Evolutionary conservation across 257 asterid genomes (phyloP).

Genomic region (Solanum ossicruentum): DNA sequence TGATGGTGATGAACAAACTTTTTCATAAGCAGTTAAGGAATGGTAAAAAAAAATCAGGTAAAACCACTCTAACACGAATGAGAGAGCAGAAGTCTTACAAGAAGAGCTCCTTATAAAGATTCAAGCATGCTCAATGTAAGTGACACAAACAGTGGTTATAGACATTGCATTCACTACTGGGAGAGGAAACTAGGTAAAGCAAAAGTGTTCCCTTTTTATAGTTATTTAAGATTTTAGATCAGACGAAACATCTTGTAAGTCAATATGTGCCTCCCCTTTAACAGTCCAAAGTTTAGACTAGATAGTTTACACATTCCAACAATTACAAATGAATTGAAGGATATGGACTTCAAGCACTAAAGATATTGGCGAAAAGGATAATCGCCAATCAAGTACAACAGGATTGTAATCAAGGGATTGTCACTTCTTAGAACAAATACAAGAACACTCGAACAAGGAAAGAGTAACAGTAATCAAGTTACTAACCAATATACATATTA

Average conservation of each 20-base stretch:
- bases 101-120: not conserved
- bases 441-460: not conserved
- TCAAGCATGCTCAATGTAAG: not conserved
- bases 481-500: not conserved
- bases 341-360: not conserved
- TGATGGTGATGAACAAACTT: not conserved
- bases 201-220: not conserved
- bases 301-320: not conserved
- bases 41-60: not conserved
- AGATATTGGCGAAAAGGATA: not conserved
- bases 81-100: not conserved
- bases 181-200: not conserved
- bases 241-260: not conserved
- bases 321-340: not conserved
- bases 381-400: not conserved
- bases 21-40: not conserved
- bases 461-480: not conserved
- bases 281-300: not conserved
- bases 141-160: not conserved
- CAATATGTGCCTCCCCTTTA: not conserved
- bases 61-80: not conserved
- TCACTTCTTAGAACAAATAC: not conserved
- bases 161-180: not conserved
- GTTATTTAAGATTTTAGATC: not conserved
- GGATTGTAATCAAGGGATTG: not conserved